Percentiles rank a stretch among this genome's conserved stretches.
Conservation (phyloP, 257 asterid genomes). For the Nicotiana sylvestris region DNA sequence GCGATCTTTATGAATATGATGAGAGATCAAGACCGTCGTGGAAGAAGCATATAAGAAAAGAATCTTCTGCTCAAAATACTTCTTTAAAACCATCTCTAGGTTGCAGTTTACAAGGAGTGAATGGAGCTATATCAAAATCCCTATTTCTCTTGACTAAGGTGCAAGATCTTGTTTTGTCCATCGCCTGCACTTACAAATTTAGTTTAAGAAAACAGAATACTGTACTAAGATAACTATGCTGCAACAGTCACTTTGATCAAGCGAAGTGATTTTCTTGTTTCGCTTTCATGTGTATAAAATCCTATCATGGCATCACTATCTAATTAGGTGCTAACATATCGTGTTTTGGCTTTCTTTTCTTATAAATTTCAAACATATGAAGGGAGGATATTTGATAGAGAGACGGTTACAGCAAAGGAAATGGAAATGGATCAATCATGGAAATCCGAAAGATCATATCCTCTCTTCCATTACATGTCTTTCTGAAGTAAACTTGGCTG, state of each 20-base stretch:
- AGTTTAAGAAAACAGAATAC: background rate
- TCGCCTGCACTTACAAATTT: background rate
- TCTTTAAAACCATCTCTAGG: slow-evolving; percentile 47
- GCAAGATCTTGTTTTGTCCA: background rate
- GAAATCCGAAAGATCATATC: slow-evolving; percentile 55
- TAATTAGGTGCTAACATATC: background rate
- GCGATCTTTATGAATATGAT: slow-evolving; percentile 87
- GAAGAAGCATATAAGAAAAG: slow-evolving; percentile 71
- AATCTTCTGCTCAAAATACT: slow-evolving; percentile 33
- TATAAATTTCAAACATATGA: background rate
- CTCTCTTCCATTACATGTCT: slow-evolving; percentile 67
- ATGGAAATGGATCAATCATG: slow-evolving; percentile 87
- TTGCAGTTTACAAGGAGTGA: slow-evolving; percentile 47
- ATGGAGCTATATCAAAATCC: slow-evolving; percentile 49
- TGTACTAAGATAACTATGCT: background rate
- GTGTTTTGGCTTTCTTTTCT: background rate
- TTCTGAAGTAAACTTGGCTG: slow-evolving; percentile 34
- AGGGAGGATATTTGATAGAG: slow-evolving; percentile 70
- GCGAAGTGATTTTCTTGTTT: background rate
- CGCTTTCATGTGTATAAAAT: background rate
- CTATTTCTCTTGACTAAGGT: slow-evolving; percentile 74
- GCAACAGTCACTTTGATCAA: background rate
- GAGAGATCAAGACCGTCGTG: slow-evolving; percentile 65
- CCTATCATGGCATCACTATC: background rate
- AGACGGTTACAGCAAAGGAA: slow-evolving; percentile 63